A percentile compares a stretch with the other conserved stretches of the same genome.
Evolutionary conservation across 2,329 filamentous ascomycete species (phyloP).

Genomic region (Ophioceras dolichostomum): DNA sequence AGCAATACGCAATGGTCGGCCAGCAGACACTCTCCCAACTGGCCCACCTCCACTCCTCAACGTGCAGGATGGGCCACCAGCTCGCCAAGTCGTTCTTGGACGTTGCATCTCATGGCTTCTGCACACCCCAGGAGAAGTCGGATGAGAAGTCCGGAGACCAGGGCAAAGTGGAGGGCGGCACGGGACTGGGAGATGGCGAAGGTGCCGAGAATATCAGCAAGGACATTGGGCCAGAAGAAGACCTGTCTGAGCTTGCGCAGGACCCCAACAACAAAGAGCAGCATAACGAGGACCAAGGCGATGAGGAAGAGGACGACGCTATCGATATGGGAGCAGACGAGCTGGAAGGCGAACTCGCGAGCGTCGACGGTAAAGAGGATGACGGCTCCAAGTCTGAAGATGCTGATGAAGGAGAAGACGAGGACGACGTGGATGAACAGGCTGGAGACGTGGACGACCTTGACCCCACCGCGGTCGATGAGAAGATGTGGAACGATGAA

Average conservation of each 20-base stretch:
- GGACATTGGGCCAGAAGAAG: conserved; percentile 87
- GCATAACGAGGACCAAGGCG: conserved; percentile 47
- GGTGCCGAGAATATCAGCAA: conserved; percentile 97
- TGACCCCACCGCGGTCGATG: conserved; percentile 81
- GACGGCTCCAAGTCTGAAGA: conserved; percentile 48
- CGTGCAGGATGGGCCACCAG: conserved; percentile 62
- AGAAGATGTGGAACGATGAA: conserved; percentile 95
- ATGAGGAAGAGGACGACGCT: conserved; percentile 72
- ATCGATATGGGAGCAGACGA: conserved; percentile 92
- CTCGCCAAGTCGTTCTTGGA: conserved; percentile 68
- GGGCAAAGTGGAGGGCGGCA: conserved; percentile 80
- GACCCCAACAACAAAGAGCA: conserved; percentile 63
- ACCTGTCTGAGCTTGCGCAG: conserved; percentile 82
- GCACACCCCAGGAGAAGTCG: conserved; percentile 72
- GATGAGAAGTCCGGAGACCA: conserved; percentile 56
- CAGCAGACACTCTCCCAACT: conserved; percentile 45
- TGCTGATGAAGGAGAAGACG: conserved; percentile 47
- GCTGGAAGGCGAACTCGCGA: conserved; percentile 71
- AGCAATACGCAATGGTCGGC: conserved; percentile 57
- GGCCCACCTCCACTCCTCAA: conserved; percentile 53
- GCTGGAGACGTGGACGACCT: conserved; percentile 83
- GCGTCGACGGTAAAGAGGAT: conserved; percentile 45
- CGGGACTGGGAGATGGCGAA: conserved; percentile 87
- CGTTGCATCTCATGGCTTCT: conserved; percentile 79
- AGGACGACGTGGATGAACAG: conserved; percentile 79